phyloP scores from a whole-genome alignment of 2,329 filamentous ascomycete species.

The Aulographum hederae region DNA sequence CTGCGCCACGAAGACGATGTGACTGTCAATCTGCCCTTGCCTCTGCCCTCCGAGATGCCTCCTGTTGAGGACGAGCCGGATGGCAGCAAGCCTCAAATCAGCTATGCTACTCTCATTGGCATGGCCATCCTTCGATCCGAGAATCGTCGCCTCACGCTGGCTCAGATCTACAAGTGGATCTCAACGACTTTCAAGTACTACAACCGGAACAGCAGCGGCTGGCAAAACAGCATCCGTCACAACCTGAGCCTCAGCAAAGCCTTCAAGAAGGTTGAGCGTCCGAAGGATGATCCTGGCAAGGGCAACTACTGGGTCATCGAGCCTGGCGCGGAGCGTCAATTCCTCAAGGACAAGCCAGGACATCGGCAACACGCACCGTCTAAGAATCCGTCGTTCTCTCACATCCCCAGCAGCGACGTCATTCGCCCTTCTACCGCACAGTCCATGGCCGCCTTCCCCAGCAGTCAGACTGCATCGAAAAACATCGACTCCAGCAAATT shows the following conservation, averaged over 20 bases:
- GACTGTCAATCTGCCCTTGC: constrained; percentile 42
- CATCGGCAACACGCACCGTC: constrained; percentile 27
- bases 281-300: constrained; percentile 94
- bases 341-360: constrained; percentile 68
- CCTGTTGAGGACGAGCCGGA: constrained; percentile 68
- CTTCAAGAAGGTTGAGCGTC: constrained; percentile 86
- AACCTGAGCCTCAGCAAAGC: constrained; percentile 95
- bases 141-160: constrained; percentile 65
- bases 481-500: constrained; percentile 31
- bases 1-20: constrained; percentile 32
- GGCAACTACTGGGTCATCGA: constrained; percentile 95
- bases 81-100: constrained; percentile 74
- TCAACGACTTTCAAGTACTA: constrained; percentile 90
- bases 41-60: constrained; percentile 64
- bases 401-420: not conserved
- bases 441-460: constrained; percentile 6
- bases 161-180: constrained; percentile 99
- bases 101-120: constrained; percentile 86
- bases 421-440: constrained; percentile 11
- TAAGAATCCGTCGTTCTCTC: constrained; percentile 11
- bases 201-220: constrained; percentile 65
- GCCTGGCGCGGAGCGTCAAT: constrained; percentile 72
- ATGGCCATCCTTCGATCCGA: constrained; percentile 89
- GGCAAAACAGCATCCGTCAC: constrained; percentile 98
- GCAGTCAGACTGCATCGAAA: constrained; percentile 21